These are phyloP conservation scores for Aspergillus oerlinghausenensis DNA, from an alignment of 2,329 filamentous ascomycete genomes.

Conservation along the genomic window DNA sequence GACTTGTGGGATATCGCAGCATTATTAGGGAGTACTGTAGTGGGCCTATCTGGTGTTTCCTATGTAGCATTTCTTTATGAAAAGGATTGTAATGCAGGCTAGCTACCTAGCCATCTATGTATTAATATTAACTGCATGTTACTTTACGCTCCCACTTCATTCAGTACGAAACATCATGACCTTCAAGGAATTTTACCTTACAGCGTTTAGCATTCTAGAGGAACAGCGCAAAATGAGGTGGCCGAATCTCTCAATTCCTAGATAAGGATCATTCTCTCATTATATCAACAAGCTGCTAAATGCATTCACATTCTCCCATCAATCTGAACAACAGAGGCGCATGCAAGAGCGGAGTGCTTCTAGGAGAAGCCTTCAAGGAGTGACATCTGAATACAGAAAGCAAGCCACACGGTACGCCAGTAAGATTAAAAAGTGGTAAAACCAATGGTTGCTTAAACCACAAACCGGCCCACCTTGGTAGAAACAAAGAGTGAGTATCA, in stretches of 20 bases:
- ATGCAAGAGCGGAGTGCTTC: constrained; percentile 12
- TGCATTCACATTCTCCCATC: neutral
- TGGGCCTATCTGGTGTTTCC: neutral
- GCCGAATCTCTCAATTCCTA: constrained; percentile 42
- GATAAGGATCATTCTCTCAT: constrained; percentile 30
- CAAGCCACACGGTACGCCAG: constrained; percentile 20
- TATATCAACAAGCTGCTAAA: constrained; percentile 11
- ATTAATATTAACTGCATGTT: neutral
- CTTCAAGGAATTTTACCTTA: too few species aligned
- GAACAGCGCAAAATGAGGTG: constrained; percentile 30
- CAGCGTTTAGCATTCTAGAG: neutral
- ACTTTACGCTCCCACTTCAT: too few species aligned
- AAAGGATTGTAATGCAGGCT: neutral
- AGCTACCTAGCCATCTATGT: neutral
- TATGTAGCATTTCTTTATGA: neutral
- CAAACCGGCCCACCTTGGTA: constrained; percentile 45
- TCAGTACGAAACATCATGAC: too few species aligned
- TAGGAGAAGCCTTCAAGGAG: constrained; percentile 8
- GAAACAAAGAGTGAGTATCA: constrained; percentile 35
- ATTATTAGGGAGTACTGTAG: neutral
- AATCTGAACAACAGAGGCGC: constrained; percentile 8
- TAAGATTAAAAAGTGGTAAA: constrained; percentile 22
- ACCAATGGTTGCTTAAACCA: constrained; percentile 35
- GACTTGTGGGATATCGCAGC: neutral
- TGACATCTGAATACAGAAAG: constrained; percentile 3